These are phyloP conservation scores for Beauveria varroae DNA, from an alignment of 2,329 filamentous ascomycete genomes.

Conservation along the genomic window DNA sequence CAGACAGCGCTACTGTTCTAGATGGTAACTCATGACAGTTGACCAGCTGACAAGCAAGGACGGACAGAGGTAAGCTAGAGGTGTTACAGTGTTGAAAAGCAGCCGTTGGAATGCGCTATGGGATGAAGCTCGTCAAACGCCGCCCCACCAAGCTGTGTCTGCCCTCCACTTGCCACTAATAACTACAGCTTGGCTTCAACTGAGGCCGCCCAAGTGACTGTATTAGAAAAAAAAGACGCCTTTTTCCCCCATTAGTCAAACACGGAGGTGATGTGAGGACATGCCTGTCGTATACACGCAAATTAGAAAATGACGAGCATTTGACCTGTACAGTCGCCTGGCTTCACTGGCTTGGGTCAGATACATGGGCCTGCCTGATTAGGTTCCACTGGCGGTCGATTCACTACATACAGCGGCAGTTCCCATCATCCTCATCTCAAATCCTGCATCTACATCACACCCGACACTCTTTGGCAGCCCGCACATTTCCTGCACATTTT, in stretches of 20 bases:
- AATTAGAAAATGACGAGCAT: no score
- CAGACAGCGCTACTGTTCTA: not conserved
- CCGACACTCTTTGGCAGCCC: not conserved
- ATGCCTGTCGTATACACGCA: no score
- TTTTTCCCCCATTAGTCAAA: no score
- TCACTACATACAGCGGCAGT: not conserved
- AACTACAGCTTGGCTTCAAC: not conserved
- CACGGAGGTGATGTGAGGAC: no score
- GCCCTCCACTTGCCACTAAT: no score
- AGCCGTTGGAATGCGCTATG: not conserved
- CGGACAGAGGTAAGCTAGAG: not conserved
- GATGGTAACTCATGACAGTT: not conserved
- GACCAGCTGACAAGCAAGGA: not conserved
- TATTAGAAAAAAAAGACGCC: not conserved
- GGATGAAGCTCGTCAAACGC: not conserved
- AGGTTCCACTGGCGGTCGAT: not conserved
- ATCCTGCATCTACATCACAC: slow-evolving; percentile 1
- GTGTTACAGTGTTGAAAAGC: not conserved
- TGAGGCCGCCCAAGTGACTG: not conserved
- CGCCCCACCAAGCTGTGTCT: not conserved
- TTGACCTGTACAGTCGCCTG: no score
- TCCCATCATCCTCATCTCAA: not conserved
- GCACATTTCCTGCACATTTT: not conserved
- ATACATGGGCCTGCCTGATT: not conserved
- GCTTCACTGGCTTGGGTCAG: no score